Evolutionary conservation across 108 stramenopile genomes (phyloP).

Genomic region (Bacterosira constricta): DNA sequence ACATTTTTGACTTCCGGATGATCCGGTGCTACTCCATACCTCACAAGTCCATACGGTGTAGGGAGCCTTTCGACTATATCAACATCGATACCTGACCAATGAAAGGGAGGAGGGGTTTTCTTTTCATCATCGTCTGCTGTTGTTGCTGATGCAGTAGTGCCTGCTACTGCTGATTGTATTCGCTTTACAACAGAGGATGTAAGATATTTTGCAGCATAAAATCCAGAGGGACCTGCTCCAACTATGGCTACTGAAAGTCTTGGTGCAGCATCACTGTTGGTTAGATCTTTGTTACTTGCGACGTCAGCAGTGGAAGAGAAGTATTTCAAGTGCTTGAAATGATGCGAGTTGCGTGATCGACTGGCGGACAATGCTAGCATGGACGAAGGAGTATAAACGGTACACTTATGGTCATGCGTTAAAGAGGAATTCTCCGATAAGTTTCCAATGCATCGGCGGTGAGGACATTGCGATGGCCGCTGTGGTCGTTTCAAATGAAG

Average conservation of each 20-base stretch:
- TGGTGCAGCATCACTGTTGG: too few species aligned
- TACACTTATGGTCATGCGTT: too few species aligned
- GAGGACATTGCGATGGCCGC: too few species aligned
- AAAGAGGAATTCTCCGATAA: too few species aligned
- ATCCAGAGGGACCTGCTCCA: conserved; percentile 93
- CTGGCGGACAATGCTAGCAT: too few species aligned
- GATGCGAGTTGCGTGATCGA: too few species aligned
- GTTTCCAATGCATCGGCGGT: too few species aligned
- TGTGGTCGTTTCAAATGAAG: too few species aligned
- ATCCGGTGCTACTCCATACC: conserved; percentile 97
- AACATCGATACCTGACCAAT: conserved; percentile 50
- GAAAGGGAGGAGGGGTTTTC: conserved; percentile 10
- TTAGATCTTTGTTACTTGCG: background rate
- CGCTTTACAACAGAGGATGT: conserved; percentile 39
- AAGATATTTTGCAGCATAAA: conserved; percentile 97
- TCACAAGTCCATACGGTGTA: conserved; percentile 93
- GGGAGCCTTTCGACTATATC: conserved; percentile 91
- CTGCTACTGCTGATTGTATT: background rate
- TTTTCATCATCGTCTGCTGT: background rate
- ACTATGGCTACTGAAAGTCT: conserved; percentile 65
- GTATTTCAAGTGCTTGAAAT: too few species aligned
- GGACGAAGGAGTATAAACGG: too few species aligned
- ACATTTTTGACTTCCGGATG: conserved; percentile 99
- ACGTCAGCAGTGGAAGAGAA: background rate
- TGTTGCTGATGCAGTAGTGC: background rate